Evolutionary conservation across 176 grass and related monocot genomes (phyloP).

Genomic region (Paspalum vaginatum): DNA sequence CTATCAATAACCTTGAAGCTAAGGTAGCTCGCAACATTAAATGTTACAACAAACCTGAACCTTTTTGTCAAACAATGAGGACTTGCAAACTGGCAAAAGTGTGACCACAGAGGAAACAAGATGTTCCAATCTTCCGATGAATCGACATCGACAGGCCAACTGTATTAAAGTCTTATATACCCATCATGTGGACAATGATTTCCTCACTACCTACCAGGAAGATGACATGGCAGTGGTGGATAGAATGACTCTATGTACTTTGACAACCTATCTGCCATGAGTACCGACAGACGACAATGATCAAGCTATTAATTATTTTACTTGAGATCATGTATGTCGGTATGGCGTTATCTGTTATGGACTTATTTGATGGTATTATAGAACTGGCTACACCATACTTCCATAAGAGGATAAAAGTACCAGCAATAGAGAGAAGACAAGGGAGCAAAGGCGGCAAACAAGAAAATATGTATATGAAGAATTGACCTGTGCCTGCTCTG

Average conservation of each 20-base stretch:
- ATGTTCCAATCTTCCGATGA: background rate
- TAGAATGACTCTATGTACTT: conserved; percentile 43
- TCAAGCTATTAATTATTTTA: conserved; percentile 29
- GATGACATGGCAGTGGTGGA: conserved; percentile 36
- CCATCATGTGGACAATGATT: conserved; percentile 27
- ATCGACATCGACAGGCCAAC: conserved; percentile 38
- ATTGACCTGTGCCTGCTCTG: background rate
- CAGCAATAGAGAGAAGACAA: background rate
- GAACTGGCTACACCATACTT: background rate
- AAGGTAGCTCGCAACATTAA: background rate
- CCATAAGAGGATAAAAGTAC: conserved; percentile 23
- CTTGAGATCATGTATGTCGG: conserved; percentile 32
- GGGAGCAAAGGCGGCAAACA: background rate
- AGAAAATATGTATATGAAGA: background rate
- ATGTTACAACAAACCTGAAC: conserved; percentile 12
- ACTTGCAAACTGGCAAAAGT: conserved; percentile 5
- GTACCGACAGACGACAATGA: conserved; percentile 11
- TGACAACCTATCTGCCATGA: conserved; percentile 43
- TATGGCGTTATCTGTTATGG: conserved; percentile 10
- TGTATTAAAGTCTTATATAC: conserved; percentile 12
- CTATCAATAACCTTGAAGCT: background rate
- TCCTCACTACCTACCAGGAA: conserved; percentile 41
- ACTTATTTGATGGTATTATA: conserved; percentile 6
- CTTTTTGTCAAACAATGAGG: conserved; percentile 13
- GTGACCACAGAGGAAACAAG: conserved; percentile 26